Evolutionary conservation across 2,329 filamentous ascomycete genomes (phyloP), one percentile per base, ranked within the genome.

Genomic region (Ceratocystis smalleyi): DNA sequence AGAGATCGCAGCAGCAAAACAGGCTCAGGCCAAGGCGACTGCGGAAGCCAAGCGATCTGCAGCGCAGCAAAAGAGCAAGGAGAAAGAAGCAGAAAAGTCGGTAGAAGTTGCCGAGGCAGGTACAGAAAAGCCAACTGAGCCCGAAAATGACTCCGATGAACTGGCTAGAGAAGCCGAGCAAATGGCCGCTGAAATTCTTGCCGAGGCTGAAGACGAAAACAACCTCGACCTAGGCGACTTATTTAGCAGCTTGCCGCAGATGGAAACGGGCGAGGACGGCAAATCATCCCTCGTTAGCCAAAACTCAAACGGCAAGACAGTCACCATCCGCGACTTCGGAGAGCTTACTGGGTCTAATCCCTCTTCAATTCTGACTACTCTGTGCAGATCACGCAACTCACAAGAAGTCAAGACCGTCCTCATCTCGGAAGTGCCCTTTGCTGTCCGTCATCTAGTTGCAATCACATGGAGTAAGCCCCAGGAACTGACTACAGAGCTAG

Each of bases 401-500:
- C 87, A 81, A 35, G 86, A 81, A 69, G 74, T 96, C 27, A 76
- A 75, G 2, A 94, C 86, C 72, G 83, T 79, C 64, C 74, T 87
- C 51, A 76, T 94, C 30, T 95, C 90, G 1, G 81, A 86, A 27
- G 84, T 85, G 4, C 79, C 84, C 0, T 94, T 89, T 74, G 86
- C 88, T 1, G 87, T 87, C 68, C 83, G 89, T 22, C 88, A 95
- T 71, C 80, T 84, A 27, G 76, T 96, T 12, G 83, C 83, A 19
- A 85, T 96, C 62, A 74, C 76, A 59, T 97, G 91, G 91, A 86
- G 86, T 3, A 95, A 89, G 71, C 75, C 83, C 0, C 88, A 92
- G 71, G 81, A 75, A 71, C 72, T 73, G 1, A 72, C 74, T 2
- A 68, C 75, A 1, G 75, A 78, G 1, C 71, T 82, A 8, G 71